These are phyloP conservation scores for Russula emetica DNA, from an alignment of 768 basidiomycete species.

Conservation along the genomic window DNA sequence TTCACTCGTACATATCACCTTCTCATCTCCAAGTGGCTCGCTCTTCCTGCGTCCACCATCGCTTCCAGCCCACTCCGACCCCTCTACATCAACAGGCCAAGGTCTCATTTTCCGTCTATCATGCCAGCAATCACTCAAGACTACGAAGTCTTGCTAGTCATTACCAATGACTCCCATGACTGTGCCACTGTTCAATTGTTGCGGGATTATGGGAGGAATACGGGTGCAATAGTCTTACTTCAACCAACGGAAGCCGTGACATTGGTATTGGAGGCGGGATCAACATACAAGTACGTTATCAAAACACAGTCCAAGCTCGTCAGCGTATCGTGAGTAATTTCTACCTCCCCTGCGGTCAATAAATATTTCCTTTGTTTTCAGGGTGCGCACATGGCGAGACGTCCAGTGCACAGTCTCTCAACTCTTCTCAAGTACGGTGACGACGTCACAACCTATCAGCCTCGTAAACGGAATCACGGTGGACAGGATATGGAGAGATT, in stretches of 20 bases:
- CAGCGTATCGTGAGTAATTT: slow-evolving; percentile 58
- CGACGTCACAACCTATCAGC: slow-evolving; percentile 34
- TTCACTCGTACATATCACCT: slow-evolving; percentile 5
- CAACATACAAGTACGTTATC: slow-evolving; percentile 63
- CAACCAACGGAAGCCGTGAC: slow-evolving; percentile 61
- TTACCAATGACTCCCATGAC: slow-evolving; percentile 66
- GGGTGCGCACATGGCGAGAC: slow-evolving; percentile 65
- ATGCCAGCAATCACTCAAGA: slow-evolving; percentile 59
- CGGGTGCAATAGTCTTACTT: slow-evolving; percentile 52
- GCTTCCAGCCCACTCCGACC: slow-evolving; percentile 16
- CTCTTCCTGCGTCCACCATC: slow-evolving; percentile 19
- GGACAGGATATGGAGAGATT: slow-evolving; percentile 63
- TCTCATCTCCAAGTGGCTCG: slow-evolving; percentile 13
- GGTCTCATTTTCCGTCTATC: slow-evolving; percentile 35
- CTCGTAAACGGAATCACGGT: slow-evolving; percentile 54
- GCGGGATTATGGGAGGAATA: slow-evolving; percentile 56
- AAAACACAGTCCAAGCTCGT: slow-evolving; percentile 62
- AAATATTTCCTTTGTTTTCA: slow-evolving; percentile 30
- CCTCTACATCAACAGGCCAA: slow-evolving; percentile 30
- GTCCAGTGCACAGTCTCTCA: slow-evolving; percentile 58
- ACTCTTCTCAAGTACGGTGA: slow-evolving; percentile 44
- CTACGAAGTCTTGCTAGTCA: slow-evolving; percentile 64
- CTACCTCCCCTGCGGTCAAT: background rate
- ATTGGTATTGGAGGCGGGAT: slow-evolving; percentile 64
- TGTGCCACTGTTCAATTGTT: slow-evolving; percentile 60